A percentile compares a stretch with the other conserved stretches of the same genome.
Evolutionary conservation across 306 rosid species (phyloP).

Genomic region (Malus fusca): DNA sequence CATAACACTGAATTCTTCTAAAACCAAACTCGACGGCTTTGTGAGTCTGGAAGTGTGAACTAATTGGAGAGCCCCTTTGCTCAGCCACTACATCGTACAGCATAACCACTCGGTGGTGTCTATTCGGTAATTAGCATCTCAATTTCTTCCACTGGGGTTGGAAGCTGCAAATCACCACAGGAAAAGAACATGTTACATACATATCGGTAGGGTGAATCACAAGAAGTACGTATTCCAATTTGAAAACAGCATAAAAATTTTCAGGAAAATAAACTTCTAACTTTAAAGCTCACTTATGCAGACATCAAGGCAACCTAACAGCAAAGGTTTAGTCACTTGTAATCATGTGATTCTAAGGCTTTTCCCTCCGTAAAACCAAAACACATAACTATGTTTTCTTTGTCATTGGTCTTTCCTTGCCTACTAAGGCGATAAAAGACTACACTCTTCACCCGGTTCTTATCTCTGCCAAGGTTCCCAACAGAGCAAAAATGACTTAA

Average conservation of each 20-base stretch:
- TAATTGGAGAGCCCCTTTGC: slow-evolving; percentile 14
- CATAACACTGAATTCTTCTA: not conserved
- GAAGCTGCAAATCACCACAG: slow-evolving; percentile 61
- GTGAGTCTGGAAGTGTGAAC: not conserved
- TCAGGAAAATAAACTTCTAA: not conserved
- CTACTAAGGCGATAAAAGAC: too few relatives aligned
- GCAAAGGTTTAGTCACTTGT: not conserved
- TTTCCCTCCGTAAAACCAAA: not conserved
- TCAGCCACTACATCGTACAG: slow-evolving; percentile 7
- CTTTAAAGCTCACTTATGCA: not conserved
- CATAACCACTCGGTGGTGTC: not conserved
- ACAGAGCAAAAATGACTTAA: not conserved
- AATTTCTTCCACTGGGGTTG: slow-evolving; percentile 46
- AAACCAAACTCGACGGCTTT: slow-evolving; percentile 1
- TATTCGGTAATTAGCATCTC: slow-evolving; percentile 87
- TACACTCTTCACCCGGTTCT: too few relatives aligned
- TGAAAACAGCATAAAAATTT: not conserved
- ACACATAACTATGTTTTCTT: not conserved
- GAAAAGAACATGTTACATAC: slow-evolving; percentile 2
- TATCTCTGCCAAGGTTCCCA: not conserved
- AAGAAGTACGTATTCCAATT: not conserved
- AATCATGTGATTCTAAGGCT: not conserved
- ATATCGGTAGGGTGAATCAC: not conserved
- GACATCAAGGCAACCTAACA: not conserved
- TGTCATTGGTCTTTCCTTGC: too few relatives aligned